Evolutionary conservation across 495 filamentous ascomycete genomes (phyloP).

Genomic region (Penicillium desertorum): DNA sequence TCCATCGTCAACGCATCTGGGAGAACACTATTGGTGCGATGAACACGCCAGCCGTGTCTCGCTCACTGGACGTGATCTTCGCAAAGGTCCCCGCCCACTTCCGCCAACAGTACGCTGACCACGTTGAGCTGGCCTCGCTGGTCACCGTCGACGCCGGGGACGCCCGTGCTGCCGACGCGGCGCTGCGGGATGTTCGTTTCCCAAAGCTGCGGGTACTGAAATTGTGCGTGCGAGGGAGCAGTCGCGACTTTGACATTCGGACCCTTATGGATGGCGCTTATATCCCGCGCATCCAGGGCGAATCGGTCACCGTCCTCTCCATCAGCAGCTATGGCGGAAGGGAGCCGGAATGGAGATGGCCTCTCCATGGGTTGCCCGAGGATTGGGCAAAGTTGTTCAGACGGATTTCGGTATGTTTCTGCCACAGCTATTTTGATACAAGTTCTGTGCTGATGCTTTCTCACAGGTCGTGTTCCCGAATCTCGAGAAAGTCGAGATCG

Average conservation of each 20-base stretch:
- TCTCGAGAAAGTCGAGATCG: not conserved
- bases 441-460: not conserved
- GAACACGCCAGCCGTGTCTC: not conserved
- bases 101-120: constrained; percentile 1
- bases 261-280: not conserved
- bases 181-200: not conserved
- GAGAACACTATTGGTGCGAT: not conserved
- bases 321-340: not conserved
- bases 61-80: not conserved
- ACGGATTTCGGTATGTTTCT: not conserved
- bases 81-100: not conserved
- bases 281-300: not conserved
- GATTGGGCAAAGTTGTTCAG: not conserved
- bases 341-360: not conserved
- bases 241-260: not conserved
- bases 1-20: not conserved
- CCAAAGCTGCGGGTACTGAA: not conserved
- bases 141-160: not conserved
- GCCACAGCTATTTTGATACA: not conserved
- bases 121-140: not conserved
- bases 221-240: not conserved
- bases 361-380: not conserved
- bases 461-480: not conserved
- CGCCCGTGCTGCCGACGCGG: not conserved
- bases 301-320: not conserved